Conservation (phyloP, 345 rosid genomes). For the Eucalyptus albens region DNA sequence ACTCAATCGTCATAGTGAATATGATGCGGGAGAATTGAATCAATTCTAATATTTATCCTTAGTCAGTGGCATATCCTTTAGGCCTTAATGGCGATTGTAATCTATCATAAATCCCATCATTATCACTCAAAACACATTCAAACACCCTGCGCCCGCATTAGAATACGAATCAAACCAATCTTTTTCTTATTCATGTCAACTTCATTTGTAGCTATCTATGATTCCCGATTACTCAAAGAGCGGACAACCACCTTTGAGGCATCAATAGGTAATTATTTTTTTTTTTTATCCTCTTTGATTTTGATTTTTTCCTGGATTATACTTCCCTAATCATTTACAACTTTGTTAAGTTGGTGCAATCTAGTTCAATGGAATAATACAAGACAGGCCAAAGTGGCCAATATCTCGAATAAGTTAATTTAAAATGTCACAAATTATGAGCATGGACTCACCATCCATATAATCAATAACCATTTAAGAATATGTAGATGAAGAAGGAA, state of each 20-base stretch:
- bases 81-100: neutral
- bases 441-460: too few species aligned
- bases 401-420: too few species aligned
- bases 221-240: neutral
- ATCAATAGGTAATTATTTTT: neutral
- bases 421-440: too few species aligned
- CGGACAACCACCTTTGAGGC: neutral
- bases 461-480: too few species aligned
- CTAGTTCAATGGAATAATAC: neutral
- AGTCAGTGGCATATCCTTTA: too few species aligned
- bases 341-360: too few species aligned
- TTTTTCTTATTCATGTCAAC: neutral
- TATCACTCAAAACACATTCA: neutral
- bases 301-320: neutral
- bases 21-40: neutral
- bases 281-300: neutral
- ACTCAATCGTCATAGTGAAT: neutral
- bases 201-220: neutral
- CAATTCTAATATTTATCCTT: neutral
- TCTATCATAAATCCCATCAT: neutral
- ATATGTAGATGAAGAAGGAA: too few species aligned
- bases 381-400: too few species aligned
- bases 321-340: neutral
- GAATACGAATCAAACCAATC: neutral
- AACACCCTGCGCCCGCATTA: fast-evolving